phyloP scores from a whole-genome alignment of 768 basidiomycete genomes.

The Mycena rosella region DNA sequence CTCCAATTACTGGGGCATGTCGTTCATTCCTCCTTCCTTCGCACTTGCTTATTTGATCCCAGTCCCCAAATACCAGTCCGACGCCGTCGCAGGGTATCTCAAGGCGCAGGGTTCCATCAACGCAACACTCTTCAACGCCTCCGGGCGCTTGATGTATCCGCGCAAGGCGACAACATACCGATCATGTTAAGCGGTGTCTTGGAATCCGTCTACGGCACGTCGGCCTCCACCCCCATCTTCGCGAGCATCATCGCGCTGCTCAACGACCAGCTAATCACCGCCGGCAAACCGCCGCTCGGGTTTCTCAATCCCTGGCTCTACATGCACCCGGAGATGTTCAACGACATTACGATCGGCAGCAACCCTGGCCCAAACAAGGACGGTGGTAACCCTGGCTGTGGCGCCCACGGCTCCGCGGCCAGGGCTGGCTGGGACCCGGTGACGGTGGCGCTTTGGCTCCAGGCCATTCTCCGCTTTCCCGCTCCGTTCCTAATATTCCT shows the following conservation, averaged over 20 bases:
- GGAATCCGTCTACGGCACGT: slow-evolving; percentile 30
- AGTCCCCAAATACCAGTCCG: slow-evolving; percentile 37
- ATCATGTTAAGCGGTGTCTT: slow-evolving; percentile 22
- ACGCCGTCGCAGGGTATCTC: slow-evolving; percentile 45
- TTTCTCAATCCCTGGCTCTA: slow-evolving; percentile 33
- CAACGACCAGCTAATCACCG: slow-evolving; percentile 29
- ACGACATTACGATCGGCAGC: slow-evolving; percentile 29
- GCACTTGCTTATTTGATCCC: slow-evolving; percentile 4
- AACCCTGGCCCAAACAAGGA: slow-evolving; percentile 1
- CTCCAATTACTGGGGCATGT: slow-evolving; percentile 30
- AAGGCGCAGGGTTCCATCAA: slow-evolving; percentile 36
- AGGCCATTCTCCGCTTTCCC: neutral
- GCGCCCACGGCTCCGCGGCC: slow-evolving; percentile 22
- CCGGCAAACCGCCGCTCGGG: slow-evolving; percentile 24
- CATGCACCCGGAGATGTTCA: slow-evolving; percentile 18
- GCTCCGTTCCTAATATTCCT: too few relatives aligned
- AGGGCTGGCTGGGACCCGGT: slow-evolving; percentile 27
- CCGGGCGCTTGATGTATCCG: slow-evolving; percentile 46
- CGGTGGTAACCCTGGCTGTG: slow-evolving; percentile 6
- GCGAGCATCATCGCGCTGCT: slow-evolving; percentile 27
- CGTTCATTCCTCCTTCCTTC: slow-evolving; percentile 39
- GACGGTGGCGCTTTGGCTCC: neutral
- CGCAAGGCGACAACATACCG: slow-evolving; percentile 32
- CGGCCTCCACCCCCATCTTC: slow-evolving; percentile 27
- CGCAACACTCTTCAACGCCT: slow-evolving; percentile 47